A percentile compares a stretch with the other conserved stretches of the same genome.
Conservation (phyloP, 2,329 filamentous ascomycete species). For the Xylaria sp. region DNA sequence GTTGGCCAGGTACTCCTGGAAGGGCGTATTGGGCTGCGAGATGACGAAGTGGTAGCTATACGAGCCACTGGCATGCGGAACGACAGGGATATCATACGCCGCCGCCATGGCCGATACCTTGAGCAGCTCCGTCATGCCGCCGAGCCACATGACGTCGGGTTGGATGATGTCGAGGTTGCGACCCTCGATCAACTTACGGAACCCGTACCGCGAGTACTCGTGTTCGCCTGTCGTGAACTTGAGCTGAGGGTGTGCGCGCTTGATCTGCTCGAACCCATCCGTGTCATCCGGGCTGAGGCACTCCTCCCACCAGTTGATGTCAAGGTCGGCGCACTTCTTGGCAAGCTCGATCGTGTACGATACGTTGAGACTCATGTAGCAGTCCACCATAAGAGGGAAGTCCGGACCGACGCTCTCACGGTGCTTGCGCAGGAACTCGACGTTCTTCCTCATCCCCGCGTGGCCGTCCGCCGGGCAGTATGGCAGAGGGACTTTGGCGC, state of each 20-base stretch:
- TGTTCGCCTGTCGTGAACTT: constrained; percentile 98
- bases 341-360: constrained; percentile 92
- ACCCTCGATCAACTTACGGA: constrained; percentile 91
- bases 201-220: constrained; percentile 93
- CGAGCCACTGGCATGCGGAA: constrained; percentile 92
- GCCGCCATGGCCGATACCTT: constrained; percentile 89
- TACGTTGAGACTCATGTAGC: constrained; percentile 96
- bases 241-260: constrained; percentile 86
- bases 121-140: constrained; percentile 89
- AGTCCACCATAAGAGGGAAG: constrained; percentile 94
- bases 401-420: constrained; percentile 86
- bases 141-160: constrained; percentile 97
- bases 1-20: constrained; percentile 96
- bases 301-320: constrained; percentile 99
- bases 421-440: constrained; percentile 87
- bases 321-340: constrained; percentile 81
- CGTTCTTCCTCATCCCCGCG: constrained; percentile 84
- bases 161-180: constrained; percentile 94
- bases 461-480: constrained; percentile 90
- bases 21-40: constrained; percentile 90
- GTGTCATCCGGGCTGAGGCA: constrained; percentile 91
- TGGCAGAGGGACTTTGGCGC: constrained; percentile 88
- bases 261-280: constrained; percentile 89
- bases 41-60: constrained; percentile 98
- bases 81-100: constrained; percentile 93